Evolutionary conservation across 2,329 filamentous ascomycete species (phyloP).

Genomic region (Diaporthe sp.): DNA sequence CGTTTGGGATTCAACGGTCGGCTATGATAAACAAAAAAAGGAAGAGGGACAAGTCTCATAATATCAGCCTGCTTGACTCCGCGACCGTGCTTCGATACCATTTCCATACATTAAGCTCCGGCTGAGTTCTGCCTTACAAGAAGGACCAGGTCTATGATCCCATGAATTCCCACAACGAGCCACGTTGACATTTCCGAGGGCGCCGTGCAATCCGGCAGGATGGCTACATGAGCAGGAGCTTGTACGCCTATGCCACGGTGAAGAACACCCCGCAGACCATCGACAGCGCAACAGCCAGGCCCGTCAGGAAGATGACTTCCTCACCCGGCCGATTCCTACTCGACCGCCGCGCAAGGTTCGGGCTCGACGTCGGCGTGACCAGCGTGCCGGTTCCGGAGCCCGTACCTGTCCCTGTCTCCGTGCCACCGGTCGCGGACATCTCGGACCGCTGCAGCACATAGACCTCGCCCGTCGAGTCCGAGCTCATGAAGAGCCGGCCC

Average conservation of each 20-base stretch:
- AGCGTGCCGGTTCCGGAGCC: conserved; percentile 34
- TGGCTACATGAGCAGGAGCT: neutral
- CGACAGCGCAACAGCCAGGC: conserved; percentile 35
- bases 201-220: neutral
- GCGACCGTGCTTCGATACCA: neutral
- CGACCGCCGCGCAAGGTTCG: conserved; percentile 36
- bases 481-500: conserved; percentile 70
- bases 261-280: conserved; percentile 38
- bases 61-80: neutral
- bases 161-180: neutral
- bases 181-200: neutral
- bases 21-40: conserved; percentile 1
- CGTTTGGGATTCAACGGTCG: neutral
- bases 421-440: conserved; percentile 29
- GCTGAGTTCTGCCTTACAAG: neutral
- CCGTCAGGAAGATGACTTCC: conserved; percentile 33
- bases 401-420: conserved; percentile 2
- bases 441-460: conserved; percentile 58
- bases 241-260: conserved; percentile 25
- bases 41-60: conserved; percentile 9
- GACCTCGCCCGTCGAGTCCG: conserved; percentile 73
- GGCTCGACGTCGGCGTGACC: conserved; percentile 32
- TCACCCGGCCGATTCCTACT: conserved; percentile 28
- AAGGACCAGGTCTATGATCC: too few relatives aligned
- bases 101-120: neutral